Percentiles rank a stretch among this genome's conserved stretches.
phyloP scores from a whole-genome alignment of 139 green algal genomes.

The Coelastrella sp. region DNA sequence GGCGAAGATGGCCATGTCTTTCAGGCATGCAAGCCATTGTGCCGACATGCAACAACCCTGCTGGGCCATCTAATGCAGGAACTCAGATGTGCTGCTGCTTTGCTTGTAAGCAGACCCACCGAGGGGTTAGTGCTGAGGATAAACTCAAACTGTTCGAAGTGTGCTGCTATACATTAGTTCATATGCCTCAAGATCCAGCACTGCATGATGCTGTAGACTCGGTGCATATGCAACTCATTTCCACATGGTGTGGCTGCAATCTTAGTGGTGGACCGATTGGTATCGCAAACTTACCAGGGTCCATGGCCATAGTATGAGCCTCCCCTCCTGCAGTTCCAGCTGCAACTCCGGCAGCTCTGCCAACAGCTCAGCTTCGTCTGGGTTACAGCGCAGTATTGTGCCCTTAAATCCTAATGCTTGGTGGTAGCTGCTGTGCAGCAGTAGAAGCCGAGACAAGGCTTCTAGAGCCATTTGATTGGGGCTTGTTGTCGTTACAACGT shows the following conservation, averaged over 20 bases:
- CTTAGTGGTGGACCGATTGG: neutral
- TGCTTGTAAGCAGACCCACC: too few species aligned
- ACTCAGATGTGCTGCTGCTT: too few species aligned
- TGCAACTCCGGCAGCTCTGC: neutral
- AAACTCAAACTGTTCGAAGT: too few species aligned
- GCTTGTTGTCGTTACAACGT: constrained; percentile 27
- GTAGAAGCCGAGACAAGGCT: neutral
- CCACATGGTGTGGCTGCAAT: neutral
- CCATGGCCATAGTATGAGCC: neutral
- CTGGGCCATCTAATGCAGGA: too few species aligned
- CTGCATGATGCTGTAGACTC: too few species aligned
- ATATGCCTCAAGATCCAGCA: too few species aligned
- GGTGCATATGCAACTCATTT: neutral
- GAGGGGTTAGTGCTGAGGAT: too few species aligned
- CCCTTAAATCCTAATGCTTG: constrained; percentile 1
- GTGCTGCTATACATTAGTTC: too few species aligned
- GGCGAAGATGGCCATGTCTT: too few species aligned
- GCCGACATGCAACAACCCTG: too few species aligned
- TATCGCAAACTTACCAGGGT: neutral
- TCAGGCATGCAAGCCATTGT: too few species aligned
- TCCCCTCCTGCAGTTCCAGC: neutral
- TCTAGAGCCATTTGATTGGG: neutral
- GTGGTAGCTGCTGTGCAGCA: constrained; percentile 8
- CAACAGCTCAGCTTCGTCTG: neutral
- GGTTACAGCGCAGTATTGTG: constrained; percentile 25